Evolutionary conservation across 2,329 filamentous ascomycete genomes (phyloP), one percentile per base, ranked within the genome.

Genomic region (Metarhizium guizhouense): DNA sequence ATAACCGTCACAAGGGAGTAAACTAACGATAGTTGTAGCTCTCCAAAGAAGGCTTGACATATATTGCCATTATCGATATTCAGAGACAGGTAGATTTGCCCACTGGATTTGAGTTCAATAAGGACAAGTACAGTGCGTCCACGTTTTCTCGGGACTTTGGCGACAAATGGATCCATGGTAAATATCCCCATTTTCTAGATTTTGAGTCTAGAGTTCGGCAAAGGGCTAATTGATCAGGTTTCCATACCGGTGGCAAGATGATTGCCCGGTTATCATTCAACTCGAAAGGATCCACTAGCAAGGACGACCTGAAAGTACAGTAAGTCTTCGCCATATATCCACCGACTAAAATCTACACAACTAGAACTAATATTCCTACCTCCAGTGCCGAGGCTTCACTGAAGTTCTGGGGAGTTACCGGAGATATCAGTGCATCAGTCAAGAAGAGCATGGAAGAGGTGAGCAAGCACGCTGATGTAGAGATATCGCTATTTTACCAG

Each of bases 131-230:
- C 30, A 34, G 51, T 8, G n/a, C 6, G 8, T 18, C 4, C 5
- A 45, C 18, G 2, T 55, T 55, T 47, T 8, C 11, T n/a, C 8
- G 16, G 0, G 53, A 55, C 47, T 55, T 47, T 51, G 53, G 53
- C 48, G 48, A 55, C 14, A 45, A 48, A 32, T 55, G 47, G 47
- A 51, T 55, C 11, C 53, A 30, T 18, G 53, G 53, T 47, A 54
- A 43, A 18, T 16, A 7, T 16, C 5, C 25, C 25, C 1, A 25
- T 25, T 16, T 38, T 16, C 18, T 6, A 16, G 3, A 11, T 11
- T 36, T 42, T 25, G 4, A 25, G 5, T 25, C 8, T 20, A 43
- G 25, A 53, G 6, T 11, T 13, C 4, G 3, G 5, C 11, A 25
- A 25, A 25, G 20, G 3, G 4, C 25, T 25, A 25, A 18, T 6